These are phyloP conservation scores for Penicillium subrubescens DNA, from an alignment of 495 filamentous ascomycete species.

Conservation along the genomic window DNA sequence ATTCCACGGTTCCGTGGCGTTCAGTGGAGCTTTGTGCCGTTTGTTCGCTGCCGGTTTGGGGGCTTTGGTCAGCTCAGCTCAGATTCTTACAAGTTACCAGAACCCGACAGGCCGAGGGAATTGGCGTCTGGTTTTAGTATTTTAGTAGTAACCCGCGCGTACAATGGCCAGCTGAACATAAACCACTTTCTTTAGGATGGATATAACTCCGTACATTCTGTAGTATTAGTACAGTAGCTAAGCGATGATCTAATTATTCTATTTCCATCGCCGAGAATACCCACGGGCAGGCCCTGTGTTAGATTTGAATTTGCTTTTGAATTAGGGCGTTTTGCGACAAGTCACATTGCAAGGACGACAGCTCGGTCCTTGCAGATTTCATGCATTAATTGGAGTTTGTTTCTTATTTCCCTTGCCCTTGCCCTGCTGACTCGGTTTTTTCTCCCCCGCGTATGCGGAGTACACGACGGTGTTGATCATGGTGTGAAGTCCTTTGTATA, in stretches of 20 bases:
- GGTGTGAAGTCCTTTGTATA: neutral
- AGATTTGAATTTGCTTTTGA: neutral
- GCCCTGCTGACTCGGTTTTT: neutral
- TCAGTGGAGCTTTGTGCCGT: slow-evolving; percentile 26
- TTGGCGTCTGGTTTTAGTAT: neutral
- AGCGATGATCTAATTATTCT: neutral
- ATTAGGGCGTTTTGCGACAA: slow-evolving; percentile 30
- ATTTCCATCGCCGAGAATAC: neutral
- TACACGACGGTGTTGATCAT: neutral
- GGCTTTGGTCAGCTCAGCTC: slow-evolving; percentile 2
- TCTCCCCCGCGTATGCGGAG: neutral
- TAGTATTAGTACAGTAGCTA: too few relatives aligned
- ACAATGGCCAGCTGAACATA: neutral
- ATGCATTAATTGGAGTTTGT: slow-evolving; percentile 17
- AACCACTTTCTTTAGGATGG: too few relatives aligned
- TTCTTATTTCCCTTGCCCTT: slow-evolving; percentile 6
- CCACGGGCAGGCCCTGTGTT: neutral
- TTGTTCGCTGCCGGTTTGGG: slow-evolving; percentile 11
- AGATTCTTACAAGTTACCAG: neutral
- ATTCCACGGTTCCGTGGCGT: slow-evolving; percentile 34
- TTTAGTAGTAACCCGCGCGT: neutral
- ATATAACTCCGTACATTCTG: too few relatives aligned
- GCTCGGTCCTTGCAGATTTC: slow-evolving; percentile 42
- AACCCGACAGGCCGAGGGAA: neutral
- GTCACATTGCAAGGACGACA: slow-evolving; percentile 38